phyloP scores from a whole-genome alignment of 306 rosid species.

The Sechiopsis laciniata region DNA sequence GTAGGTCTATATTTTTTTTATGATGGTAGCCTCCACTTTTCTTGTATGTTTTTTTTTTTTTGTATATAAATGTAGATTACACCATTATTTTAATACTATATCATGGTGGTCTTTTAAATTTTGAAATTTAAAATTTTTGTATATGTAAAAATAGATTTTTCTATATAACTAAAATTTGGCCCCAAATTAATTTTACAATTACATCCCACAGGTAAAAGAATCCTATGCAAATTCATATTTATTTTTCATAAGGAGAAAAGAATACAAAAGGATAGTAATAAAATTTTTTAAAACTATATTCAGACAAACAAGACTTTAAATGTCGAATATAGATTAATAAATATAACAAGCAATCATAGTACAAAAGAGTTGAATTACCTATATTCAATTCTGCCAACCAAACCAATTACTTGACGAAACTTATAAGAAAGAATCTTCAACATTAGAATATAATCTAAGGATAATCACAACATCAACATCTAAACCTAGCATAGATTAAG shows the following conservation, averaged over 20 bases:
- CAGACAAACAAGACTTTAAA: not conserved
- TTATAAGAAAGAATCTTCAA: not conserved
- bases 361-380: not conserved
- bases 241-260: not conserved
- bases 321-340: not conserved
- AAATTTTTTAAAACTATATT: not conserved
- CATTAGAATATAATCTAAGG: not conserved
- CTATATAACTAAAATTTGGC: no score
- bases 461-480: conserved; percentile 10
- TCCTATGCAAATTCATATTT: conserved; percentile 4
- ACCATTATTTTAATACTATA: no score
- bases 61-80: no score
- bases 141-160: no score
- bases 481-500: not conserved
- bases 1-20: no score
- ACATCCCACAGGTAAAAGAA: not conserved
- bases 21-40: no score
- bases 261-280: not conserved
- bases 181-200: no score
- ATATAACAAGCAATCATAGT: not conserved
- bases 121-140: no score
- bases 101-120: no score
- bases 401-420: not conserved
- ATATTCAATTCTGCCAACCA: not conserved
- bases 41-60: no score